A percentile compares a stretch with the other conserved stretches of the same genome.
These are phyloP conservation scores for Leucosporidium yakuticum DNA, from an alignment of 768 basidiomycete species.

Conservation along the genomic window DNA sequence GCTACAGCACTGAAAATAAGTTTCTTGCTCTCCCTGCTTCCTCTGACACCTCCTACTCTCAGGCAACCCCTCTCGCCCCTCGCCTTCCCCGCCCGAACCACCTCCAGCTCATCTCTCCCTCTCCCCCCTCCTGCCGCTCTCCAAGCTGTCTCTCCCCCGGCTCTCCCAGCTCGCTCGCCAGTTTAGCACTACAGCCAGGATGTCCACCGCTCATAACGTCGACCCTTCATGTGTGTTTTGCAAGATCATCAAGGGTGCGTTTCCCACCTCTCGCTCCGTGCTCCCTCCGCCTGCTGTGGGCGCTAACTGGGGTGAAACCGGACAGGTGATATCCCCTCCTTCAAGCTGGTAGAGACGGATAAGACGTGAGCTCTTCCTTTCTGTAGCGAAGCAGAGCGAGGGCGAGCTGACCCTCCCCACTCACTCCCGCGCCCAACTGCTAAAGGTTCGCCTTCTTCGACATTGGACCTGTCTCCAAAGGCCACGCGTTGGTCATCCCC, in stretches of 20 bases:
- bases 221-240: constrained; percentile 70
- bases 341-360: constrained; percentile 55
- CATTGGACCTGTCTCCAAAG: constrained; percentile 80
- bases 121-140: neutral
- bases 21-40: too few species aligned
- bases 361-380: constrained; percentile 30
- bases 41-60: too few species aligned
- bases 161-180: neutral
- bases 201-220: neutral
- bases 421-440: constrained; percentile 42
- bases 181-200: neutral
- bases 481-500: constrained; percentile 86
- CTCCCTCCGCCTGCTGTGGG: neutral
- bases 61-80: too few species aligned
- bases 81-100: neutral
- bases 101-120: constrained; percentile 45
- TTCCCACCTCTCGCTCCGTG: neutral
- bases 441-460: constrained; percentile 88
- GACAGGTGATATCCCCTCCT: constrained; percentile 75
- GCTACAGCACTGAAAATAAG: too few species aligned
- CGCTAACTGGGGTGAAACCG: neutral
- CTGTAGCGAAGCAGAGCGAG: neutral
- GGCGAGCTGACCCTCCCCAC: neutral
- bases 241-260: constrained; percentile 80
- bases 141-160: neutral